Evolutionary conservation across 495 filamentous ascomycete genomes (phyloP), one percentile per base, ranked within the genome.

Genomic region (Neurospora pannonica): DNA sequence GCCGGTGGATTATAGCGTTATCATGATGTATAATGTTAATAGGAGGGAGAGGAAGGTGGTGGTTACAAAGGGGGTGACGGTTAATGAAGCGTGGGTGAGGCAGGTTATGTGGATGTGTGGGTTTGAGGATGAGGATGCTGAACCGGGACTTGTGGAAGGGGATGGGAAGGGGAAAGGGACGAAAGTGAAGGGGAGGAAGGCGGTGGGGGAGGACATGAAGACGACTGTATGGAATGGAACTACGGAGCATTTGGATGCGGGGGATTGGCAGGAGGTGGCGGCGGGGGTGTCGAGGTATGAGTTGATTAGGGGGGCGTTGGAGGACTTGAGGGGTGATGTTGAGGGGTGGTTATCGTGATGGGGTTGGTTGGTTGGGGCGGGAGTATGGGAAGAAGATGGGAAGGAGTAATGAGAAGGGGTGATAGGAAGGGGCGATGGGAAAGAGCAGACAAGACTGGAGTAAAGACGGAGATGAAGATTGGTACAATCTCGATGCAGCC

Each of bases 201-300:
- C 75, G 54, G 76, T 77, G 0, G 76, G 78, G 1, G 38, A 75
- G 43, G 40, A 74, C 15, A 11, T 79, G 4, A 70, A 21, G 69
- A 70, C 36, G 5, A 60, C 70, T 38, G 42, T 75, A 19, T 7
- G 8, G 71, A 74, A 70, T 54, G 46, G 21, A 13, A 54, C 46
- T 2, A 24, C n/a, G 9, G 46, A 54, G 46, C 0, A 13, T 21
- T 1, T 77, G 72, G 75, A 77, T 4, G 73, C 74, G 46, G 73
- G 72, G 9, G 67, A 79, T 36, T 79, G 78, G 78, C 75, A 78
- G 21, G 7, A n/a, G 70, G 28, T 42, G 28, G 24, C 77, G 43
- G 70, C 75, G 34, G 72, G 70, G 3, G 39, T 19, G 71, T 79
- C 76, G 72, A 71, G 76, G 42, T 78, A 79, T 69, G 74, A 75